Percentiles rank a stretch among this genome's conserved stretches.
phyloP scores from a whole-genome alignment of 768 basidiomycete species.

The Sistotremastrum suecicum region DNA sequence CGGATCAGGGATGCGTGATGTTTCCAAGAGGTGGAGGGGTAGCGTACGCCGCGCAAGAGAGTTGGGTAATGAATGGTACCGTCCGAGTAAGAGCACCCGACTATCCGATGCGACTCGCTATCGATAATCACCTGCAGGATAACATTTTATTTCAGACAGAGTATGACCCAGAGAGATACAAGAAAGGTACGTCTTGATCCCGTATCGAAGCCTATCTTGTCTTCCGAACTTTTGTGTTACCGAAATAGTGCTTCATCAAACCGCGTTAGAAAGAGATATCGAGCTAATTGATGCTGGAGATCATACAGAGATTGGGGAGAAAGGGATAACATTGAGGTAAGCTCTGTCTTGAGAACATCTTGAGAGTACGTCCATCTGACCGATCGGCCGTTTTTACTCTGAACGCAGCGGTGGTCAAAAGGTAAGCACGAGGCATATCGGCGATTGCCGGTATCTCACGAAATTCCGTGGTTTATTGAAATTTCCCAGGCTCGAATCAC shows the following conservation, averaged over 20 bases:
- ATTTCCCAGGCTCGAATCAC: slow-evolving; percentile 20
- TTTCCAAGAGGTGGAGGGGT: slow-evolving; percentile 57
- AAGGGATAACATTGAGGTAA: slow-evolving; percentile 21
- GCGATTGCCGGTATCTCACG: too few relatives aligned
- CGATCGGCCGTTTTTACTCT: background rate
- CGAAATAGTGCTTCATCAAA: slow-evolving; percentile 13
- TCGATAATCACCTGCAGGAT: slow-evolving; percentile 9
- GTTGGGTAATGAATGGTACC: slow-evolving; percentile 75
- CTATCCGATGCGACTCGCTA: too few relatives aligned
- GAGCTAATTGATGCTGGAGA: slow-evolving; percentile 25
- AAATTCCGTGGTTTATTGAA: slow-evolving; percentile 10
- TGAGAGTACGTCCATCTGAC: background rate
- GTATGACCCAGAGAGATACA: slow-evolving; percentile 22
- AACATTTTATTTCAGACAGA: slow-evolving; percentile 26
- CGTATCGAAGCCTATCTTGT: background rate
- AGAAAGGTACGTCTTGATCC: slow-evolving; percentile 10
- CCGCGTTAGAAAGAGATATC: slow-evolving; percentile 22
- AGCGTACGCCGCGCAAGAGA: slow-evolving; percentile 72
- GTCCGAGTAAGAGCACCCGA: slow-evolving; percentile 30
- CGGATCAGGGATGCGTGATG: slow-evolving; percentile 47
- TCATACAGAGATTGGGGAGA: slow-evolving; percentile 27
- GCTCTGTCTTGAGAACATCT: background rate
- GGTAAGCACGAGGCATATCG: slow-evolving; percentile 7
- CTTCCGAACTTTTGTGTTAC: background rate
- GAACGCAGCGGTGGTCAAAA: slow-evolving; percentile 25